Evolutionary conservation across 2,329 filamentous ascomycete genomes (phyloP).

Genomic region (Neodidymelliopsis sp.): DNA sequence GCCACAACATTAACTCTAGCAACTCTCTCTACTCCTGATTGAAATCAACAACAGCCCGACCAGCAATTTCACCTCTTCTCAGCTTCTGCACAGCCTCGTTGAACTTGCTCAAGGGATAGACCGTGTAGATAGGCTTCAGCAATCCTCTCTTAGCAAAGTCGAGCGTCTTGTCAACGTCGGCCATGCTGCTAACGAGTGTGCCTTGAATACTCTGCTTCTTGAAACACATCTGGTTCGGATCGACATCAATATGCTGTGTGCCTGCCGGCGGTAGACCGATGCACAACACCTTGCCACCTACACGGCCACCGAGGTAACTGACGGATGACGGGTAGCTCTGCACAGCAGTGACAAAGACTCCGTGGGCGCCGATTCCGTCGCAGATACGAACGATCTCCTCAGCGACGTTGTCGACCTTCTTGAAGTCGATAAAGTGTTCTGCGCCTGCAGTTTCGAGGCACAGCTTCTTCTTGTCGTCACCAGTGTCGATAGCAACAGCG

Average conservation of each 20-base stretch:
- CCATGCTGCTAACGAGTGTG: conserved; percentile 57
- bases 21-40: conserved; percentile 46
- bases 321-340: conserved; percentile 42
- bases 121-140: conserved; percentile 59
- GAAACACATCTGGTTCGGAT: conserved; percentile 46
- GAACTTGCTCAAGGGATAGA: conserved; percentile 56
- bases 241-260: conserved; percentile 40
- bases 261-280: conserved; percentile 53
- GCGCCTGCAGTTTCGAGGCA: conserved; percentile 44
- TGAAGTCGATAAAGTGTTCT: conserved; percentile 51
- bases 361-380: conserved; percentile 49
- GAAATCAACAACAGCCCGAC: conserved; percentile 63
- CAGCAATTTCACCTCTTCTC: conserved; percentile 59
- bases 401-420: conserved; percentile 41
- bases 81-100: conserved; percentile 61
- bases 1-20: too few relatives aligned
- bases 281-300: conserved; percentile 63
- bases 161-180: conserved; percentile 56
- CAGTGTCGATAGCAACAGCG: conserved; percentile 48
- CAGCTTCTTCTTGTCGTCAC: conserved; percentile 46
- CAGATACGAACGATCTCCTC: conserved; percentile 44
- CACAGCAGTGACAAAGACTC: conserved; percentile 50
- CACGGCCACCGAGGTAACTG: conserved; percentile 52
- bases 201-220: conserved; percentile 46
- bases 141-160: conserved; percentile 60